Evolutionary conservation across 345 rosid genomes (phyloP).

Genomic region (Anastatica hierochuntica): DNA sequence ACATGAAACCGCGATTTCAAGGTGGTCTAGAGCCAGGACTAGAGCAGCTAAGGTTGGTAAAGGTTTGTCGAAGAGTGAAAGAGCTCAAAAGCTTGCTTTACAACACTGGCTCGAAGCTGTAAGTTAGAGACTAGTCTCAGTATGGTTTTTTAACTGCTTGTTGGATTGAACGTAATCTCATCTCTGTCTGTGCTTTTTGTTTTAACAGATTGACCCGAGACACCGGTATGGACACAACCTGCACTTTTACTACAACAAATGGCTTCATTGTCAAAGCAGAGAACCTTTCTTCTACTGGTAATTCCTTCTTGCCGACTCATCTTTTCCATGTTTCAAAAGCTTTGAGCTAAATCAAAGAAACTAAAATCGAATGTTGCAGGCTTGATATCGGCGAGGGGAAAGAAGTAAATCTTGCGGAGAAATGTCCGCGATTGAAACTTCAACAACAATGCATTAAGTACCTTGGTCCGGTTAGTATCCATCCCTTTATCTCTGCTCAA

Average conservation of each 20-base stretch:
- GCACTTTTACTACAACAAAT: constrained; percentile 65
- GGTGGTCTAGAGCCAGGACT: neutral
- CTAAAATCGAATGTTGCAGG: constrained; percentile 28
- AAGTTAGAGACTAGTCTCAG: constrained; percentile 11
- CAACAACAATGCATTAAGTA: constrained; percentile 50
- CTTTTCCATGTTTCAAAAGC: no score
- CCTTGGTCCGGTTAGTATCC: constrained; percentile 55
- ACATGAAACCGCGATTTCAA: neutral
- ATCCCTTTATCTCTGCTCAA: neutral
- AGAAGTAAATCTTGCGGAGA: constrained; percentile 39
- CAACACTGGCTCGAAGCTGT: constrained; percentile 90
- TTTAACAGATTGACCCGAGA: constrained; percentile 67
- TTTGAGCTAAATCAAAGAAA: no score
- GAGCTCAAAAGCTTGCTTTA: constrained; percentile 62
- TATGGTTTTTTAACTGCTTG: neutral
- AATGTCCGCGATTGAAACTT: constrained; percentile 35
- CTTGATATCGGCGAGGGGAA: constrained; percentile 71
- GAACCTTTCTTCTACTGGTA: constrained; percentile 80
- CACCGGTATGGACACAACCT: constrained; percentile 93
- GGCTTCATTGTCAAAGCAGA: constrained; percentile 49
- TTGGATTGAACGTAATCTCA: neutral
- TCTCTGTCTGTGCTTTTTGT: neutral
- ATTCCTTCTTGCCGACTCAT: neutral
- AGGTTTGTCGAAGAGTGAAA: constrained; percentile 61
- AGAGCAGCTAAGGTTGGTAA: constrained; percentile 43